phyloP scores from a whole-genome alignment of 2,329 filamentous ascomycete genomes.

The Ilyonectria mors-panacis region DNA sequence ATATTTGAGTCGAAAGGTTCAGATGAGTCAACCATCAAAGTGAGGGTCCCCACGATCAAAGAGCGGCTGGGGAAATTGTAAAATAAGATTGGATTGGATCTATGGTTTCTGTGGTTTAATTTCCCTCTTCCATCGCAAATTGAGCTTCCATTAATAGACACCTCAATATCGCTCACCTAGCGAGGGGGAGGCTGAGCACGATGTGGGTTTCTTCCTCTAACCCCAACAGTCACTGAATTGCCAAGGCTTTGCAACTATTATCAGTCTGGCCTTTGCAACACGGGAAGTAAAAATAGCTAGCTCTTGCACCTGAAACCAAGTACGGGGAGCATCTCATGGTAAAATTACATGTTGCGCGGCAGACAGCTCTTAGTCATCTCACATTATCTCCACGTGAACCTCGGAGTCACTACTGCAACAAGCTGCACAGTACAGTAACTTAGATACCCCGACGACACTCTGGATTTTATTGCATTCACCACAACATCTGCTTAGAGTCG shows the following conservation, averaged over 20 bases:
- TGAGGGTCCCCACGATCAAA: slow-evolving; percentile 49
- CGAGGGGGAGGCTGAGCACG: neutral
- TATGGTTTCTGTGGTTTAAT: neutral
- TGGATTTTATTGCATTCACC: neutral
- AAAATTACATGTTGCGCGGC: neutral
- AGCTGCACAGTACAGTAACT: neutral
- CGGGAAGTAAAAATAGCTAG: slow-evolving; percentile 15
- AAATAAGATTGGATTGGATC: slow-evolving; percentile 1
- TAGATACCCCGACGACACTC: neutral
- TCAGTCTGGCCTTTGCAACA: slow-evolving; percentile 1
- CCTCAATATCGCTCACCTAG: slow-evolving; percentile 4
- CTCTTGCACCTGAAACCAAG: neutral
- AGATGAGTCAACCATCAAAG: slow-evolving; percentile 59
- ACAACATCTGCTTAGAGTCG: neutral
- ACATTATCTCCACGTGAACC: neutral
- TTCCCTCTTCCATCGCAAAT: neutral
- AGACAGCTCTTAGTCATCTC: slow-evolving; percentile 24
- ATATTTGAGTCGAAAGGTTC: slow-evolving; percentile 52
- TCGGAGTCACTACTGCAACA: neutral
- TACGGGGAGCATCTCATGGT: neutral
- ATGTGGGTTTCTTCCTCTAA: neutral
- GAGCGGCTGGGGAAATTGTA: slow-evolving; percentile 35
- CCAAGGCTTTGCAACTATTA: neutral
- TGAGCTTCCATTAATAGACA: neutral
- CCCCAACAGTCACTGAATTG: neutral